phyloP scores from a whole-genome alignment of 2,329 filamentous ascomycete species.

The Fusarium oligoseptatum region DNA sequence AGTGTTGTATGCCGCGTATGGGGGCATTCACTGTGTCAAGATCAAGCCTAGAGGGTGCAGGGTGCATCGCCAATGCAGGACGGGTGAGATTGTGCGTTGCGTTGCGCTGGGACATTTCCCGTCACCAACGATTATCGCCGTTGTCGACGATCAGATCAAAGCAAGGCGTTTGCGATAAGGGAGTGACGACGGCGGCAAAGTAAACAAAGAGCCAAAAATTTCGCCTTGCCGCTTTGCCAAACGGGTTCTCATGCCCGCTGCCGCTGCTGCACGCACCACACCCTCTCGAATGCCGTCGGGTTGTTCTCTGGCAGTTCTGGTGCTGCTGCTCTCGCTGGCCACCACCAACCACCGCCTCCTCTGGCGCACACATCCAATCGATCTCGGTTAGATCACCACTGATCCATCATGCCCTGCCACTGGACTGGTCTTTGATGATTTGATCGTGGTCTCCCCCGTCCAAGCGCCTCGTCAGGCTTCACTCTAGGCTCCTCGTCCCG shows the following conservation, averaged over 20 bases:
- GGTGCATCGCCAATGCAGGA: constrained; percentile 7
- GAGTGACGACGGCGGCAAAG: constrained; percentile 40
- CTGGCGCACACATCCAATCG: constrained; percentile 30
- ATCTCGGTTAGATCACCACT: constrained; percentile 43
- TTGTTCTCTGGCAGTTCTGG: constrained; percentile 22
- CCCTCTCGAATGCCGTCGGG: constrained; percentile 21
- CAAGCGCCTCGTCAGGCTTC: constrained; percentile 32
- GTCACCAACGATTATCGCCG: constrained; percentile 20
- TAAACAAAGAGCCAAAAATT: background rate
- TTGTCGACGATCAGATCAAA: background rate
- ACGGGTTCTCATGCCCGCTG: constrained; percentile 17
- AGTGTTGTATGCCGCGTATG: background rate
- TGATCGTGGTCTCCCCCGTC: constrained; percentile 15
- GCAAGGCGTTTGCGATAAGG: constrained; percentile 23
- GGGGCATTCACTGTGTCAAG: background rate
- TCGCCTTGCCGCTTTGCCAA: constrained; percentile 22
- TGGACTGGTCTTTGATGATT: constrained; percentile 4
- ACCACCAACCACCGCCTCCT: constrained; percentile 17
- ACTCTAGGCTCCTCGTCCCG: background rate
- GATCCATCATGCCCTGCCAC: constrained; percentile 27
- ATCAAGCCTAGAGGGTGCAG: background rate
- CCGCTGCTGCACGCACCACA: constrained; percentile 18
- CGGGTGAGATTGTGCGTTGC: constrained; percentile 12
- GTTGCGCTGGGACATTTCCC: constrained; percentile 1
- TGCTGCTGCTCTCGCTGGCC: background rate